Percentiles rank a stretch among this genome's conserved stretches.
These are phyloP conservation scores for Aspergillus homomorphus DNA, from an alignment of 495 filamentous ascomycete species.

Conservation along the genomic window DNA sequence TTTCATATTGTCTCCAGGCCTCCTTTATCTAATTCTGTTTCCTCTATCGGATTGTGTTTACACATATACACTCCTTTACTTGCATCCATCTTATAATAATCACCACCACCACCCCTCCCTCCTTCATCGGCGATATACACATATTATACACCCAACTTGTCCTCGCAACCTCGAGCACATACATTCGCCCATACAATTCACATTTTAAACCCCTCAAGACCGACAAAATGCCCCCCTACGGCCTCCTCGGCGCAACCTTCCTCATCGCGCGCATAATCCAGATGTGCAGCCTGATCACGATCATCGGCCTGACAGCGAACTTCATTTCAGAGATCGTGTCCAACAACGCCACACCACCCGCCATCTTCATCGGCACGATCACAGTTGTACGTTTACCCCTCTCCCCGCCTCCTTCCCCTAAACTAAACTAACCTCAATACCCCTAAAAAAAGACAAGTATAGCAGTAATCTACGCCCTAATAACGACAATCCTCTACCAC, in stretches of 20 bases:
- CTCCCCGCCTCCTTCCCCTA: neutral
- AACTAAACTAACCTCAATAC: constrained; percentile 3
- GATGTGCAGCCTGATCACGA: constrained; percentile 65
- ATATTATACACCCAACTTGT: neutral
- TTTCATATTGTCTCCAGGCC: neutral
- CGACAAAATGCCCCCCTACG: constrained; percentile 44
- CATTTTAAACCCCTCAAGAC: neutral
- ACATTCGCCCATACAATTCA: constrained; percentile 2
- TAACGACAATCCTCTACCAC: constrained; percentile 73
- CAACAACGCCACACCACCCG: constrained; percentile 58
- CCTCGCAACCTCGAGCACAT: neutral
- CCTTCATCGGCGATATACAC: neutral
- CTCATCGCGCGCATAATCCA: constrained; percentile 69
- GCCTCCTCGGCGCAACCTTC: constrained; percentile 78
- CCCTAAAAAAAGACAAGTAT: constrained; percentile 59
- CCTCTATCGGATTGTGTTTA: neutral
- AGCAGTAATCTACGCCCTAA: constrained; percentile 70
- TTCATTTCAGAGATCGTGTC: constrained; percentile 78
- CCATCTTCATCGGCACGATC: constrained; percentile 73
- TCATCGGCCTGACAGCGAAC: constrained; percentile 78
- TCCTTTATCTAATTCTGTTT: neutral
- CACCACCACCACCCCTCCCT: neutral
- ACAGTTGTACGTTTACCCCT: constrained; percentile 61
- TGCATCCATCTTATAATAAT: neutral
- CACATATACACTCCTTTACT: neutral